Evolutionary conservation across 352 stramenopile genomes (phyloP).

Genomic region (Discostella stelligera): DNA sequence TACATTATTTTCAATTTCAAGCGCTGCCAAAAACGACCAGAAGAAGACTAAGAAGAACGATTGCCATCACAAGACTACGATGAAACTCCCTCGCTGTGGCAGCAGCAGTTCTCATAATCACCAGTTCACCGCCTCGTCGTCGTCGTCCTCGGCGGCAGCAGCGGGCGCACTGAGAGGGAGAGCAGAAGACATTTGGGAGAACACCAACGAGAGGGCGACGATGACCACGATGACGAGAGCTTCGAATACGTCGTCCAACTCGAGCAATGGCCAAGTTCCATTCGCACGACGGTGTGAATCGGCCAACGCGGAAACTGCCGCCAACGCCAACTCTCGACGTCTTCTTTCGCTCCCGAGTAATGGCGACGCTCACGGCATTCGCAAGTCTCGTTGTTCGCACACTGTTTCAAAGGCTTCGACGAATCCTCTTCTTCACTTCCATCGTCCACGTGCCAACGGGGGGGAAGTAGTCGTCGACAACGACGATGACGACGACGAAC

Average conservation of each 20-base stretch:
- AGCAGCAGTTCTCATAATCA: background rate
- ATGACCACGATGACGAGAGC: background rate
- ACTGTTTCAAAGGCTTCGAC: background rate
- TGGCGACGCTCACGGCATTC: slow-evolving; percentile 6
- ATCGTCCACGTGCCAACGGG: background rate
- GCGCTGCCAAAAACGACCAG: background rate
- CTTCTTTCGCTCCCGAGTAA: too few relatives aligned
- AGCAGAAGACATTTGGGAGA: background rate
- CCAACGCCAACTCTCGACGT: background rate
- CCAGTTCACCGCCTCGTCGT: background rate
- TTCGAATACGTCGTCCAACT: background rate
- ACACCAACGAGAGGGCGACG: background rate
- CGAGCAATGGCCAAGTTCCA: background rate
- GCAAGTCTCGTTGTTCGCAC: slow-evolving; percentile 7
- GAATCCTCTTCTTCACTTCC: background rate
- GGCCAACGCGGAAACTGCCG: background rate
- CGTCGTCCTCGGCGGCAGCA: background rate
- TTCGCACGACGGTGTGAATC: slow-evolving; percentile 9
- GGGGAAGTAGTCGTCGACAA: background rate
- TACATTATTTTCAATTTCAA: slow-evolving; percentile 1
- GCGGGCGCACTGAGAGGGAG: background rate
- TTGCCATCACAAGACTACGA: slow-evolving; percentile 1
- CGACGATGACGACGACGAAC: background rate
- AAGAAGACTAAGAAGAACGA: background rate
- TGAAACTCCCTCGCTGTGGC: slow-evolving; percentile 25